Base-by-base conservation (phyloP, 805 yeast genomes). In the Kazachstania kunashirensis region DNA sequence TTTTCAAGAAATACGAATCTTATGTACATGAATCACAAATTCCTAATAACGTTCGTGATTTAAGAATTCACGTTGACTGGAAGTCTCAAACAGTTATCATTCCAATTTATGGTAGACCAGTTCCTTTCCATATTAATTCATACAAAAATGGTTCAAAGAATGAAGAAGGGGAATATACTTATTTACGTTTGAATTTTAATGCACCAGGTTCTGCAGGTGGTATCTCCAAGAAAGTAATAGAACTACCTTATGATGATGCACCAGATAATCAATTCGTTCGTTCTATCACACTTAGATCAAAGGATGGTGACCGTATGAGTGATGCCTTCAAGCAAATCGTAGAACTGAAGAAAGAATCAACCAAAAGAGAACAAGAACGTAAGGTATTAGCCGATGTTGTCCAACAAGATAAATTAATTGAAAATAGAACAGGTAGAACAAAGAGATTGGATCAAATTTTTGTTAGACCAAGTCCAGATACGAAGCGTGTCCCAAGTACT, bases 121-220 rank as follows among this genome's bases (percentile, higher is more conserved):
- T 92, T 36, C 98, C 98, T 17, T 89, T 92, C 69, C 98, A 89
- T 59, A 86, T 89, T 54, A 85, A 85, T 58, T 70, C 96, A 4
- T 88, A 83, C 65, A 89, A 88, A 53, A 88, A 84, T 55, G 97
- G 96, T 34, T 82, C 95, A 9, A 88, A 86, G 53, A 84, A 80
- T 45, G 98, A 92, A 53, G 97, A 92, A 66, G 97, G 96, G 36
- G 96, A 88, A 48, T 86, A 74, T 59, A 86, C 95, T 1, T 88
- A 84, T 54, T 58, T 89, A 52, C 77, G 98, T 60, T 70, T 89
- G 53, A 89, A 89, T 58, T 85, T 89, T 69, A 78, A 88, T 58
- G 79, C 95, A 2, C 97, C 98, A 1, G 96, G 96, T 51, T 74
- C 74, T 31, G 75, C 75, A 30, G 83, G 83, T 43, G 84, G 84